Evolutionary conservation across 1,139 yeast genomes (phyloP).

Genomic region (Geotrichum australiense): DNA sequence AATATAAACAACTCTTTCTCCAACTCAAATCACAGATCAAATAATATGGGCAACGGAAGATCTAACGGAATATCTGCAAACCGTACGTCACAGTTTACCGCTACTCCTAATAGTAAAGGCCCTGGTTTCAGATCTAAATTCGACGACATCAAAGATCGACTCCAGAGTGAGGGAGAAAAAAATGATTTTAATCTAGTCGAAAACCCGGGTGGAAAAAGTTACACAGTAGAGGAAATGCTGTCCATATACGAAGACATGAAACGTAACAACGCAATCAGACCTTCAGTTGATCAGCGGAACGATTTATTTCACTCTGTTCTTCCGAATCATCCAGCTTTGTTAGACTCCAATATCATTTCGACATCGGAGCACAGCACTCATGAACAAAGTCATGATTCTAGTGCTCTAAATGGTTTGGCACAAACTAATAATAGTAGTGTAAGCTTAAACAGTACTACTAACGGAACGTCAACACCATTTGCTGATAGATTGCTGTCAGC

Average conservation of each 20-base stretch:
- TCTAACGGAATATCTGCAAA: background rate
- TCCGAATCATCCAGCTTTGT: slow-evolving; percentile 21
- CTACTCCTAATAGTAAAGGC: slow-evolving; percentile 4
- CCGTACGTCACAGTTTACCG: slow-evolving; percentile 2
- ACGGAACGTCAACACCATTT: slow-evolving; percentile 11
- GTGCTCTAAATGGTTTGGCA: background rate
- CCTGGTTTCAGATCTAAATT: slow-evolving; percentile 4
- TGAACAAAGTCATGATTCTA: no score
- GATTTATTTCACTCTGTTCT: slow-evolving; percentile 22
- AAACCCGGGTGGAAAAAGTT: slow-evolving; percentile 31
- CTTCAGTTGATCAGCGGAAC: slow-evolving; percentile 30
- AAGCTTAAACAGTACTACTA: slow-evolving; percentile 3
- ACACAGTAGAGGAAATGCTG: slow-evolving; percentile 49
- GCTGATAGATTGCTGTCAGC: slow-evolving; percentile 16
- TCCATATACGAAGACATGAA: slow-evolving; percentile 47
- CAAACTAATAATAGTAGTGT: slow-evolving; percentile 10
- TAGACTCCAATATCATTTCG: slow-evolving; percentile 12
- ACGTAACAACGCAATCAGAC: slow-evolving; percentile 26
- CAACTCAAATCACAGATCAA: slow-evolving; percentile 10
- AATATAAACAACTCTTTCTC: slow-evolving; percentile 15
- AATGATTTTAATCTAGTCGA: slow-evolving; percentile 7
- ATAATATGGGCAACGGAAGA: slow-evolving; percentile 6
- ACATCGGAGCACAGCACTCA: no score
- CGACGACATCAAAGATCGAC: slow-evolving; percentile 10
- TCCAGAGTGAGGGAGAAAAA: slow-evolving; percentile 4